Evolutionary conservation across 1,284 basidiomycete genomes (phyloP).

Genomic region (Ganoderma lucidum): DNA sequence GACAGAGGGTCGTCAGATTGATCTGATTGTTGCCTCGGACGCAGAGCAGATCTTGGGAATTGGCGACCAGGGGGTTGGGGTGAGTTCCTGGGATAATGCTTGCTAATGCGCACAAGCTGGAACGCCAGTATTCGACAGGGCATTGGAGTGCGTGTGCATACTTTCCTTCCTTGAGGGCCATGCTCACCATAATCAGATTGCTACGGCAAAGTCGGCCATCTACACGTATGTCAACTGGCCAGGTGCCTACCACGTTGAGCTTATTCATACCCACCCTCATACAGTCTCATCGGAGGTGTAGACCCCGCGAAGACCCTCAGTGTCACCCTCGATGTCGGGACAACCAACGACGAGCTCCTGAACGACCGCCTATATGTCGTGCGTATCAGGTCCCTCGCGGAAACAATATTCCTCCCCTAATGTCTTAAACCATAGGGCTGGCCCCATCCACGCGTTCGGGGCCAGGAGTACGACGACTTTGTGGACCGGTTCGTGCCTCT

Average conservation of each 20-base stretch:
- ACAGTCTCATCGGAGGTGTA: conserved; percentile 80
- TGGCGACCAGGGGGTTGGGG: conserved; percentile 78
- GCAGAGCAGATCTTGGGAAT: conserved; percentile 87
- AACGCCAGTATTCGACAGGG: conserved; percentile 43
- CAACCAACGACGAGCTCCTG: conserved; percentile 72
- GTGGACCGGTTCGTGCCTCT: conserved; percentile 62
- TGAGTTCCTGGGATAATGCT: conserved; percentile 39
- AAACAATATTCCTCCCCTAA: not conserved
- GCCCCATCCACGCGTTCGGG: conserved; percentile 68
- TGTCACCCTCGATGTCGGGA: conserved; percentile 82
- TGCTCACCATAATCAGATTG: conserved; percentile 60
- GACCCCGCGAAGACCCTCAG: conserved; percentile 74
- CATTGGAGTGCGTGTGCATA: conserved; percentile 49
- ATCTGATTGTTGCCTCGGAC: conserved; percentile 85
- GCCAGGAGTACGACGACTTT: conserved; percentile 72
- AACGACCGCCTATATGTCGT: conserved; percentile 73
- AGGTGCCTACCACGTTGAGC: not conserved
- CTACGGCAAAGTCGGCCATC: conserved; percentile 86
- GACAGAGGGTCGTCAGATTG: conserved; percentile 64
- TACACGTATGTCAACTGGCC: conserved; percentile 65
- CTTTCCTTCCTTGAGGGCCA: not conserved
- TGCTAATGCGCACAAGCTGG: not conserved
- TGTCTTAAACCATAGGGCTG: conserved; percentile 58
- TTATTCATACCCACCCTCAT: conserved; percentile 13
- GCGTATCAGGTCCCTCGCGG: conserved; percentile 36